Base-by-base conservation (phyloP, 768 basidiomycete genomes). In the Phanerochaete sordida region DNA sequence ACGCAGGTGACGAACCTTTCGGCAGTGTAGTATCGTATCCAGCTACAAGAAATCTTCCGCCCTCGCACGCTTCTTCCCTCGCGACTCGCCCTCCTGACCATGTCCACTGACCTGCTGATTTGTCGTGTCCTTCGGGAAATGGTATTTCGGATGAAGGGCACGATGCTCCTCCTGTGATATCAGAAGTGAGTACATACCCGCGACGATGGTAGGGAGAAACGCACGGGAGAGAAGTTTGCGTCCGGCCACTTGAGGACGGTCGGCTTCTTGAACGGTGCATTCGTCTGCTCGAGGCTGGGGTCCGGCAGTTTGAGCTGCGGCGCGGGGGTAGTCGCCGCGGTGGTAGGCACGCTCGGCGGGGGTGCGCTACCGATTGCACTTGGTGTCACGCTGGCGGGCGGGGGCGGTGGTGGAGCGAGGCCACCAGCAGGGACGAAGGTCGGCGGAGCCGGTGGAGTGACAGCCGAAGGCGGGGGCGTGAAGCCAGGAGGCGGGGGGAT, bases 61-160 rank as follows among this genome's bases (percentile, higher is more conserved):
- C 64, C 91, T 79, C 49, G 91, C 89, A 49, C 93, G 78, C 74
- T 94, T 94, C 78, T 86, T 91, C 50, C 91, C 91, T 64, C 89
- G 82, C 52, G 81, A 76, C 67, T 90, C 89, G 53, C 88, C 87
- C 31, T 65, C 67, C 27, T 66, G 66, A 43, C 57, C 66, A 58
- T 49, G 68, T 58, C 65, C 64, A 51, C 56, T 72, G 62, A 58
- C 72, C 73, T 62, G 71, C 58, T 71, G 68, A 52, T 65, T 64
- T 28, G 70, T 63, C 46, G 74, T 73, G 16, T 81, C 71, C 69
- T 79, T 79, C 56, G 79, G 70, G 72, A 77, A 76, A 64, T 84
- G 84, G 72, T 89, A 92, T 69, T 82, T 86, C 11, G 79, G 66
- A 57, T 85, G 74, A 55, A 81, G 79, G 8, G 91, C 84, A 54